These are phyloP conservation scores for Canariomyces notabilis DNA, from an alignment of 2,329 filamentous ascomycete genomes.

Conservation along the genomic window DNA sequence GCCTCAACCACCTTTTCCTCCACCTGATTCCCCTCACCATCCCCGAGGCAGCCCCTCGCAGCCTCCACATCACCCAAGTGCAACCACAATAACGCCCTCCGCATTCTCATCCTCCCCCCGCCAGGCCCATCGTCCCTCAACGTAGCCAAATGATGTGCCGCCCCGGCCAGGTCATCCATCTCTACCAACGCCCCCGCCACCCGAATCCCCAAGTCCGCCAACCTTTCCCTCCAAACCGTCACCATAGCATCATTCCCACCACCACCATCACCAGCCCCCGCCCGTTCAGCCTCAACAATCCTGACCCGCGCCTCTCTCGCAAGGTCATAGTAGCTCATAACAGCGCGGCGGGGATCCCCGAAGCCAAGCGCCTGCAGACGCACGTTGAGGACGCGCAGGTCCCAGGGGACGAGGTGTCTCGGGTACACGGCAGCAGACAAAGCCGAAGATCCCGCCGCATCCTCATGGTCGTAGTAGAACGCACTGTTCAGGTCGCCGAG, in stretches of 20 bases:
- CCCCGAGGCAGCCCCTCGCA: conserved; percentile 53
- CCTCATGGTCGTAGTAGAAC: conserved; percentile 50
- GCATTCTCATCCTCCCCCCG: conserved; percentile 37
- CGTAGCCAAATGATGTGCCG: conserved; percentile 64
- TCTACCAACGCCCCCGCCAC: conserved; percentile 67
- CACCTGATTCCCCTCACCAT: conserved; percentile 39
- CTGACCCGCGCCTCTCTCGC: conserved; percentile 68
- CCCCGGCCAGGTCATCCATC: conserved; percentile 83
- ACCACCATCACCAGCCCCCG: too few species aligned
- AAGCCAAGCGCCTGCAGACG: conserved; percentile 82
- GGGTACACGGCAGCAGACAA: neutral
- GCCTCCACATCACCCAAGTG: conserved; percentile 70
- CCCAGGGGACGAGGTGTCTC: conserved; percentile 76
- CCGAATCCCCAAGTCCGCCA: conserved; percentile 68
- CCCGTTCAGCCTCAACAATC: conserved; percentile 43
- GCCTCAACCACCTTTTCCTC: conserved; percentile 54
- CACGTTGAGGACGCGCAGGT: conserved; percentile 75
- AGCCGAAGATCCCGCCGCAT: conserved; percentile 8
- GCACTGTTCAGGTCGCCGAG: conserved; percentile 57
- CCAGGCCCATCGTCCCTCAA: conserved; percentile 40
- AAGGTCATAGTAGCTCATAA: conserved; percentile 88
- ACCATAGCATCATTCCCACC: conserved; percentile 50
- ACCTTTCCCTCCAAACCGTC: conserved; percentile 63
- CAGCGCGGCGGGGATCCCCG: conserved; percentile 73
- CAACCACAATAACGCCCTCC: conserved; percentile 66